Conservation (phyloP, 257 asterid genomes). For the Marsdenia floribunda region DNA sequence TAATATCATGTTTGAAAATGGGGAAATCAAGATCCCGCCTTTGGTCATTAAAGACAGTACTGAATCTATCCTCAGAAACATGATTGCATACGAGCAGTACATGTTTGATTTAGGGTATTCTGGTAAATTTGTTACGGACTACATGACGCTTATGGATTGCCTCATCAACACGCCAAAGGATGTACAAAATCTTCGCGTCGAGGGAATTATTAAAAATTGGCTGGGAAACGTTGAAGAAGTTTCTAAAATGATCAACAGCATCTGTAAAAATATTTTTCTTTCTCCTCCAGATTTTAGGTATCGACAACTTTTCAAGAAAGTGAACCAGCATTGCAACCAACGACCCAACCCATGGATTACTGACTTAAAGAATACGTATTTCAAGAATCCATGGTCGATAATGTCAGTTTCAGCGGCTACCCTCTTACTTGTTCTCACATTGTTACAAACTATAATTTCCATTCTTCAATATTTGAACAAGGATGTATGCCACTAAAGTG, state of each 20-base stretch:
- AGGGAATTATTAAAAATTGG: conserved; percentile 8
- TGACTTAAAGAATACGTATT: conserved; percentile 16
- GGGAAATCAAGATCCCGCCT: not conserved
- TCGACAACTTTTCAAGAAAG: not conserved
- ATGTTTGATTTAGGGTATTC: no score
- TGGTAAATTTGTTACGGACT: no score
- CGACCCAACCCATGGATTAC: conserved; percentile 17
- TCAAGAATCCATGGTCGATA: conserved; percentile 31
- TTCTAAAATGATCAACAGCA: not conserved
- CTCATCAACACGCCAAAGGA: not conserved
- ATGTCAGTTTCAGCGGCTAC: conserved; percentile 25
- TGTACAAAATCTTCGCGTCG: not conserved
- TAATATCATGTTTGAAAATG: not conserved
- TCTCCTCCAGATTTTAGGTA: not conserved
- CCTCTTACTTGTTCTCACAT: not conserved
- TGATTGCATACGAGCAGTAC: not conserved
- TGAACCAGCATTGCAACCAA: conserved; percentile 12
- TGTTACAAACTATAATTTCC: conserved; percentile 2
- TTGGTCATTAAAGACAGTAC: no score
- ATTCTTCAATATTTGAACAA: not conserved
- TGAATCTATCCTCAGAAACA: not conserved
- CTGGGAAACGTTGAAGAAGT: conserved; percentile 1
- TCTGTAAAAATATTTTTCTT: no score
- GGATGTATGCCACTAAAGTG: not conserved
- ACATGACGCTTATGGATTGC: no score